Conservation (phyloP, 2,329 filamentous ascomycete genomes). For the Xylariaceae sp. region DNA sequence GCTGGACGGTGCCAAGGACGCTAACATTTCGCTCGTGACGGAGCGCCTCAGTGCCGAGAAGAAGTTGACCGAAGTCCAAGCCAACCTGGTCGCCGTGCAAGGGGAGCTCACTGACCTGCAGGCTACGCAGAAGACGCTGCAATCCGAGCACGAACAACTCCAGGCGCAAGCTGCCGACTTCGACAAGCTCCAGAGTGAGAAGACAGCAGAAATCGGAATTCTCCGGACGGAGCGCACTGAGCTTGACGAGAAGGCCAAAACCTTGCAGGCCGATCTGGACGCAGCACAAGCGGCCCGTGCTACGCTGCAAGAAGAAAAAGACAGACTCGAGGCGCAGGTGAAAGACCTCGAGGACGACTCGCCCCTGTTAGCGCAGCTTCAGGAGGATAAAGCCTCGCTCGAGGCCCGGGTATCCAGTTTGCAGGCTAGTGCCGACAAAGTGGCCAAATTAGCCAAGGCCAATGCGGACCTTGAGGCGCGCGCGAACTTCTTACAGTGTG, state of each 20-base stretch:
- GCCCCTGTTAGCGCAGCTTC: conserved; percentile 20
- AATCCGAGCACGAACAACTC: conserved; percentile 26
- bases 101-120: conserved; percentile 23
- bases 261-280: conserved; percentile 27
- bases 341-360: conserved; percentile 26
- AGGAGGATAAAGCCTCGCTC: conserved; percentile 26
- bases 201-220: conserved; percentile 14
- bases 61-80: conserved; percentile 20
- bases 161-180: conserved; percentile 24
- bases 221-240: conserved; percentile 26
- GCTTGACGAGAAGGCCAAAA: conserved; percentile 25
- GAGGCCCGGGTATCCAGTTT: conserved; percentile 17
- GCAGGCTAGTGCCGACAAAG: conserved; percentile 18
- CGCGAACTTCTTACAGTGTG: conserved; percentile 19
- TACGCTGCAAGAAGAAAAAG: conserved; percentile 23
- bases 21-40: conserved; percentile 28
- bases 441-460: conserved; percentile 16
- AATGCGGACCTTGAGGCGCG: conserved; percentile 25
- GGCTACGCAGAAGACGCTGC: conserved; percentile 23
- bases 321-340: conserved; percentile 18
- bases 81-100: conserved; percentile 22
- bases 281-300: conserved; percentile 23
- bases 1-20: conserved; percentile 28
- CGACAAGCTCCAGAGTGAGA: conserved; percentile 24
- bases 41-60: conserved; percentile 24